Percentiles rank a stretch among this genome's conserved stretches.
These are phyloP conservation scores for Calycina marina DNA, from an alignment of 2,329 filamentous ascomycete species.

Conservation along the genomic window DNA sequence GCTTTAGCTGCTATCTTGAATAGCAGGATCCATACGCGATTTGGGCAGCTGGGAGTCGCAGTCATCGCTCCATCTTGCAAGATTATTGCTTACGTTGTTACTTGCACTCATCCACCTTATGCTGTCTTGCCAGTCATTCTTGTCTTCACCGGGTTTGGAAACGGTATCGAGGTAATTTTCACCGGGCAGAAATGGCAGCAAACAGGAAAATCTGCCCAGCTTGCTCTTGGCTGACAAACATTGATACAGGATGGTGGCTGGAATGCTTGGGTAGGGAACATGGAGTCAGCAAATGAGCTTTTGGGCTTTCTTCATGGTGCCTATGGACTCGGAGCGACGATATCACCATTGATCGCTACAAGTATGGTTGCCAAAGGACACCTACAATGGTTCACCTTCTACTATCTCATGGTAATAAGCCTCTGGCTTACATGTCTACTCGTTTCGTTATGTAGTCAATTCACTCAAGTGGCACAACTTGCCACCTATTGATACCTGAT, in stretches of 20 bases:
- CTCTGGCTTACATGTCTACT: slow-evolving; percentile 1
- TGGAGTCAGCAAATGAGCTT: slow-evolving; percentile 53
- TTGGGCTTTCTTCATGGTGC: slow-evolving; percentile 59
- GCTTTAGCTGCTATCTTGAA: slow-evolving; percentile 47
- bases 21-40: slow-evolving; percentile 39
- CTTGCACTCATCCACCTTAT: slow-evolving; percentile 55
- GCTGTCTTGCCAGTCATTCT: slow-evolving; percentile 50
- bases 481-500: not conserved
- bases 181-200: not conserved
- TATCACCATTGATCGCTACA: slow-evolving; percentile 42
- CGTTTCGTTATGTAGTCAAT: not conserved
- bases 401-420: slow-evolving; percentile 55
- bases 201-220: slow-evolving; percentile 2
- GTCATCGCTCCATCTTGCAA: slow-evolving; percentile 18
- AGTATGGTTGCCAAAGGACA: slow-evolving; percentile 51
- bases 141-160: slow-evolving; percentile 54
- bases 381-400: slow-evolving; percentile 58
- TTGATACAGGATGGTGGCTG: slow-evolving; percentile 34
- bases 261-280: slow-evolving; percentile 52
- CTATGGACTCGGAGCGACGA: slow-evolving; percentile 57
- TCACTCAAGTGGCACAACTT: too few species aligned
- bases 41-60: slow-evolving; percentile 45
- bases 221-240: slow-evolving; percentile 16
- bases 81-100: slow-evolving; percentile 15
- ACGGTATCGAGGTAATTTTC: slow-evolving; percentile 29